Evolutionary conservation across 139 green algal species (phyloP), one percentile per base, ranked within the genome.

Genomic region (Picochlorum sp.): DNA sequence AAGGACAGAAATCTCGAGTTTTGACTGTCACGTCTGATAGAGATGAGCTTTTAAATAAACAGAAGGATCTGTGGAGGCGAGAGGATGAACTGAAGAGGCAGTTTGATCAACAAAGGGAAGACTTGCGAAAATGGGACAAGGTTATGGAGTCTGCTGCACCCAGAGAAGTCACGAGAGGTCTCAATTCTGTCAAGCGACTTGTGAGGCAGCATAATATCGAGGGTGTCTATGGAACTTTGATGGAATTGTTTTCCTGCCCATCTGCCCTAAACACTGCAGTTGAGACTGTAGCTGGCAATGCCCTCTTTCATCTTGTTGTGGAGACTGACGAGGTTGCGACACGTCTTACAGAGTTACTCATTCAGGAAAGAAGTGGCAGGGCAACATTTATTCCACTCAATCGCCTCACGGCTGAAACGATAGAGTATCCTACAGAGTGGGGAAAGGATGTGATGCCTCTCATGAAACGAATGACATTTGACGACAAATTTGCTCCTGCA

Each of bases 311-410:
- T 62, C 72, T 94, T 16, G 81, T 94, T 56, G 72, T 98, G 49
- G 90, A 98, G 20, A 76, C 66, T 8, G 81, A 88, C 44, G 75
- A 85, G 21, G 74, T 92, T 13, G 92, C 88, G 18, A 77, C 85
- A 4, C 26, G 75, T 13, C 74, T 95, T 18, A 78, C 88, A 8
- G 23, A 70, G 6, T 62, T 85, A 23, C 77, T 99, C 30, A 86
- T 82, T 44, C 37, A 70, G n/a, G 68, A 78, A 15, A 82, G 80
- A 57, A 74, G 62, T 20, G 94, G 94, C 1, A 79, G 94, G 11
- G 81, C 94, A 8, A 96, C 90, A 3, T 98, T 97, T 75, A 86
- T 98, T 67, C 94, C 94, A 1, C 83, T 99, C 21, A 92, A 95
- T 78, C 62, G 73, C 21, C 59, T 97, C 16, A 41, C 30, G 10